Evolutionary conservation across 73 alveolate genomes (phyloP), one percentile per base, ranked within the genome.

Genomic region (Paramecium primaurelia): DNA sequence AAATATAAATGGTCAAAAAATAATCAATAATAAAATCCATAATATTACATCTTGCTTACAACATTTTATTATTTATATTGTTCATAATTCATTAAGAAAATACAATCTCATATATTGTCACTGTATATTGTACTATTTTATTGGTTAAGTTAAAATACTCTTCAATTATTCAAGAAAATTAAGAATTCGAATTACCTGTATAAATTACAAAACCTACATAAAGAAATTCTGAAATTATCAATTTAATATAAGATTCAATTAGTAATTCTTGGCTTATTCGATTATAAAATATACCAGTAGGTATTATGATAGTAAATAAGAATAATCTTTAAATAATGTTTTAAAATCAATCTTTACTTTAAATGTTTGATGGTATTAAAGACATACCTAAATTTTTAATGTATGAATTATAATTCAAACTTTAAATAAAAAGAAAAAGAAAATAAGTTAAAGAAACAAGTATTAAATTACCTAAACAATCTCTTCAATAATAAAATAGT

Each of bases 271-370:
- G 84, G 84, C 12, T 64, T 10, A 28, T 28, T 64, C 18, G 64
- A 38, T 38, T 73, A 36, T 20, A 73, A 73, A 30, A 12, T 73
- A 73, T 73, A 34, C 87, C 87, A 36, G 87, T 73, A 16, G 87
- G 87, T 8, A 73, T 73, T 4, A 73, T 73, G 64, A 73, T 73
- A 12, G 60, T 73, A 1, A 16, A 37, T 6, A 40, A 36, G n/a
- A 30, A 73, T 30, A 73, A 34, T 73, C 59, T 37, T 11, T 22
- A 73, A 38, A 25, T n/a, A 2, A 37, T 73, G 18, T 73, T 37
- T 40, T 22, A 12, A 38, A 73, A 73, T 36, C 36, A 73, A n/a
- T 34, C 64, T 16, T 11, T 73, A 11, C 58, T 37, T 12, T 30
- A 71, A 34, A 32, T 71, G 47, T 71, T 71, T 71, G 58, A 71